Percentiles rank a stretch among this genome's conserved stretches.
These are phyloP conservation scores for Sherardia arvensis DNA, from an alignment of 257 asterid genomes.

Conservation along the genomic window DNA sequence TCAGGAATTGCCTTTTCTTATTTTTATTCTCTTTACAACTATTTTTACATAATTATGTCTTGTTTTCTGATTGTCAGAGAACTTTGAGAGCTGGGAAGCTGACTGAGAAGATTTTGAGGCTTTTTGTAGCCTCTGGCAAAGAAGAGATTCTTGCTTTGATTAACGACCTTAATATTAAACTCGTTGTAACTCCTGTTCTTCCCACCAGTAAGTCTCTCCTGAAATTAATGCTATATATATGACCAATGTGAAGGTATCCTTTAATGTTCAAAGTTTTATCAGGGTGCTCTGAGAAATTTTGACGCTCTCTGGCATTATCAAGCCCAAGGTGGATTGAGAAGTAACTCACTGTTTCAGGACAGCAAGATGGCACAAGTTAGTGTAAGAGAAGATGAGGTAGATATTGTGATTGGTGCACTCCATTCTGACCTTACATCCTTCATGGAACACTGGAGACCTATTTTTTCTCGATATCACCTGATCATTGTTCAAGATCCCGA, in stretches of 20 bases:
- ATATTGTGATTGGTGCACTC: constrained; percentile 25
- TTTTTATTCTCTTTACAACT: neutral
- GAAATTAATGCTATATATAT: neutral
- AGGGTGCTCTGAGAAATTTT: constrained; percentile 79
- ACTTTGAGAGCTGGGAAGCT: constrained; percentile 86
- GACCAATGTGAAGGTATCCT: constrained; percentile 7
- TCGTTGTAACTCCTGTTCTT: constrained; percentile 34
- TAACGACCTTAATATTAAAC: constrained; percentile 60
- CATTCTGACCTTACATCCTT: constrained; percentile 59
- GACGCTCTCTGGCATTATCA: constrained; percentile 10
- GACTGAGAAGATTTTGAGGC: constrained; percentile 75
- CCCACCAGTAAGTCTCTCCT: constrained; percentile 33
- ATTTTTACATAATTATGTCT: neutral
- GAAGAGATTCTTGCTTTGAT: constrained; percentile 71
- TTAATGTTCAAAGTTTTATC: constrained; percentile 25
- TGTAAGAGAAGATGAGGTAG: constrained; percentile 27
- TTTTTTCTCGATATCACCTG: constrained; percentile 72
- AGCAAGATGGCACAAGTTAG: constrained; percentile 20
- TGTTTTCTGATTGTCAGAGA: constrained; percentile 40
- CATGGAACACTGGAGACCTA: constrained; percentile 78
- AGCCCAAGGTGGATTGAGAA: constrained; percentile 1
- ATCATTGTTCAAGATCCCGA: constrained; percentile 81
- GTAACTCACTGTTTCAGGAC: constrained; percentile 2
- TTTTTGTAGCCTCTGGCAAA: constrained; percentile 76
- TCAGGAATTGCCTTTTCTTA: neutral